These are phyloP conservation scores for Orbilia brochopaga DNA, from an alignment of 2,329 filamentous ascomycete species.

Conservation along the genomic window DNA sequence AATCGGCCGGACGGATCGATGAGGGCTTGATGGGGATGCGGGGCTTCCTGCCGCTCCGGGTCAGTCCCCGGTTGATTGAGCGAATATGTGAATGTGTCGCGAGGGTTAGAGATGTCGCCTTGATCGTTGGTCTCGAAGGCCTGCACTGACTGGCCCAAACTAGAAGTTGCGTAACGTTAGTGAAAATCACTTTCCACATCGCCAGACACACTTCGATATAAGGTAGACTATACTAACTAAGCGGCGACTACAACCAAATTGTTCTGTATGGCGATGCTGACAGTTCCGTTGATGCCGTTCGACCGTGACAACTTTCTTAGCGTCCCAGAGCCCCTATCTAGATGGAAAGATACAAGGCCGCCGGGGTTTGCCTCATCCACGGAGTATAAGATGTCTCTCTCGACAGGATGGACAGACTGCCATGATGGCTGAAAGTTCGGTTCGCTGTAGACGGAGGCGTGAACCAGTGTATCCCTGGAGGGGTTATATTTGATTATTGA, in stretches of 20 bases:
- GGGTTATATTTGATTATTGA: slow-evolving; percentile 42
- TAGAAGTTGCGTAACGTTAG: neutral
- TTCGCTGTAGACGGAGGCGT: slow-evolving; percentile 25
- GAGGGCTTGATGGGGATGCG: slow-evolving; percentile 70
- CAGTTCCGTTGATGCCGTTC: slow-evolving; percentile 43
- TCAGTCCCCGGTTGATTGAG: slow-evolving; percentile 44
- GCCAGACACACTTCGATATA: neutral
- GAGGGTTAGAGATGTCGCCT: slow-evolving; percentile 27
- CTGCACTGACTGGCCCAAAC: slow-evolving; percentile 31
- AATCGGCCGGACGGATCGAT: slow-evolving; percentile 70
- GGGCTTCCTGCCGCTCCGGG: slow-evolving; percentile 62
- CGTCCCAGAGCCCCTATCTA: slow-evolving; percentile 13
- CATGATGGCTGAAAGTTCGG: slow-evolving; percentile 31
- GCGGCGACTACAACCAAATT: slow-evolving; percentile 24
- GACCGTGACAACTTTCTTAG: slow-evolving; percentile 28
- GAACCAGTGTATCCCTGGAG: slow-evolving; percentile 8
- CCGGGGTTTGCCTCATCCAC: slow-evolving; percentile 38
- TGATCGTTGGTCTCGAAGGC: slow-evolving; percentile 25
- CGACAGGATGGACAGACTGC: slow-evolving; percentile 31
- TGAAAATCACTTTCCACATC: neutral
- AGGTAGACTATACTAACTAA: slow-evolving; percentile 23
- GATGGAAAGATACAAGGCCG: slow-evolving; percentile 26
- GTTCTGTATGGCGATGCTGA: slow-evolving; percentile 33
- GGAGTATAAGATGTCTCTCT: slow-evolving; percentile 29
- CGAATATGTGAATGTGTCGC: slow-evolving; percentile 47